These are phyloP conservation scores for Arthrobotrys iridis DNA, from an alignment of 2,329 filamentous ascomycete genomes.

Conservation along the genomic window DNA sequence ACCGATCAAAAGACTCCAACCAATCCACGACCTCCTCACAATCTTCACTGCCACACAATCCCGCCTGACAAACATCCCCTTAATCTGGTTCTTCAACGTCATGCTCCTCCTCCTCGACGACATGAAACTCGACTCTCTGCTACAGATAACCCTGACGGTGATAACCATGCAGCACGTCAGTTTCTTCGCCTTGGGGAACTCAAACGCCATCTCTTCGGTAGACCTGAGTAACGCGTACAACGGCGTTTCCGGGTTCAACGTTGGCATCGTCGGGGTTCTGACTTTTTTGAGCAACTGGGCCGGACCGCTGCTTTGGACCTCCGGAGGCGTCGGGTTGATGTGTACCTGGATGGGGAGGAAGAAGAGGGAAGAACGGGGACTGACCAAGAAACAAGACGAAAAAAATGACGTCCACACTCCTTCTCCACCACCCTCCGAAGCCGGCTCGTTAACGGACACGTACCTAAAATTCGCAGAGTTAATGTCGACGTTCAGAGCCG, in stretches of 20 bases:
- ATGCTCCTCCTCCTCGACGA: slow-evolving; percentile 68
- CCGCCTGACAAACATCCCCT: slow-evolving; percentile 81
- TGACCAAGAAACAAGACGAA: not conserved
- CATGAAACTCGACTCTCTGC: slow-evolving; percentile 57
- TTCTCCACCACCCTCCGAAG: not conserved
- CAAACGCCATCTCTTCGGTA: slow-evolving; percentile 94
- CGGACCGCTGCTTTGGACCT: slow-evolving; percentile 86
- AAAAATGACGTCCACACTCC: not conserved
- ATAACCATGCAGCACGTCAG: slow-evolving; percentile 81
- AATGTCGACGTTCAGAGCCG: slow-evolving; percentile 76
- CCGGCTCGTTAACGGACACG: slow-evolving; percentile 3
- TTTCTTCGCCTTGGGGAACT: slow-evolving; percentile 91
- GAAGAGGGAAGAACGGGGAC: not conserved
- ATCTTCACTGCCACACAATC: slow-evolving; percentile 89
- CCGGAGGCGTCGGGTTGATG: slow-evolving; percentile 71
- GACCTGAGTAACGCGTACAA: slow-evolving; percentile 96
- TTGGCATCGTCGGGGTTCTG: slow-evolving; percentile 80
- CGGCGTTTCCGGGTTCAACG: slow-evolving; percentile 81
- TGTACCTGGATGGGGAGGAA: slow-evolving; percentile 51
- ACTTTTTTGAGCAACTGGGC: slow-evolving; percentile 93
- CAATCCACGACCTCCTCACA: slow-evolving; percentile 75
- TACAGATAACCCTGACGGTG: slow-evolving; percentile 71
- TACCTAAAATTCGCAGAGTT: slow-evolving; percentile 60
- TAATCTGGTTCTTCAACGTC: slow-evolving; percentile 79
- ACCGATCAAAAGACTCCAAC: slow-evolving; percentile 26